Conservation (phyloP, 164 flowering plant genomes). For the Warburgia ugandensis region DNA sequence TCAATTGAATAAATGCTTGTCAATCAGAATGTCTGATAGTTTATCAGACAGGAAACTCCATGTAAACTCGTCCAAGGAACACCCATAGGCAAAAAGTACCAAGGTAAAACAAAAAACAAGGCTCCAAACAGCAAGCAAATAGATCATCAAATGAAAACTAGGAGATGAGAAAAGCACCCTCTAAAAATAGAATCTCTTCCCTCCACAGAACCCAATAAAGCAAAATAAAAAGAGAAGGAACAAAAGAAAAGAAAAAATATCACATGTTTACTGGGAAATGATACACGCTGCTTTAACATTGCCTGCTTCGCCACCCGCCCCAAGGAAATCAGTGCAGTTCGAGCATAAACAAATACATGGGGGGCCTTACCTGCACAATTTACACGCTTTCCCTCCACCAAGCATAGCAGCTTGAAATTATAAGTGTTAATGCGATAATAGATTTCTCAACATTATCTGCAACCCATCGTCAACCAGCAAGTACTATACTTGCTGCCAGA, state of each 20-base stretch:
- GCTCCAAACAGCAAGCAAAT: conserved; percentile 2
- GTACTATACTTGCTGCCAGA: conserved; percentile 17
- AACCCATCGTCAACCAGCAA: conserved; percentile 17
- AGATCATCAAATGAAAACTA: neutral
- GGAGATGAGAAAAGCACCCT: conserved; percentile 4
- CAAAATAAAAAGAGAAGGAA: conserved; percentile 2
- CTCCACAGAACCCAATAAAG: conserved; percentile 10
- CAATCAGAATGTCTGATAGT: too few relatives aligned
- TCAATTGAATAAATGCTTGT: too few relatives aligned
- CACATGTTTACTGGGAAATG: conserved; percentile 20
- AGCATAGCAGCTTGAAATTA: conserved; percentile 16
- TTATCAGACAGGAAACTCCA: too few relatives aligned
- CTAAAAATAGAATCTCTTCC: conserved; percentile 7
- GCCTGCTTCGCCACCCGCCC: conserved; percentile 17
- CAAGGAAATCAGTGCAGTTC: conserved; percentile 14
- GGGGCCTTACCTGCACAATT: conserved; percentile 19
- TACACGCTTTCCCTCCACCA: conserved; percentile 25
- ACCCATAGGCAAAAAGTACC: too few relatives aligned
- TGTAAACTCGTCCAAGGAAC: too few relatives aligned
- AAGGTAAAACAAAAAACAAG: too few relatives aligned
- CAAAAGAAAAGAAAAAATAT: too few relatives aligned
- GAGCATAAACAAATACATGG: conserved; percentile 12
- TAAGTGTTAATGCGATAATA: conserved; percentile 16
- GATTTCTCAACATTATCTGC: conserved; percentile 9
- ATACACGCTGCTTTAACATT: conserved; percentile 17